Base-by-base conservation (phyloP, 108 stramenopile genomes). In the Aurantiochytrium sp. region DNA sequence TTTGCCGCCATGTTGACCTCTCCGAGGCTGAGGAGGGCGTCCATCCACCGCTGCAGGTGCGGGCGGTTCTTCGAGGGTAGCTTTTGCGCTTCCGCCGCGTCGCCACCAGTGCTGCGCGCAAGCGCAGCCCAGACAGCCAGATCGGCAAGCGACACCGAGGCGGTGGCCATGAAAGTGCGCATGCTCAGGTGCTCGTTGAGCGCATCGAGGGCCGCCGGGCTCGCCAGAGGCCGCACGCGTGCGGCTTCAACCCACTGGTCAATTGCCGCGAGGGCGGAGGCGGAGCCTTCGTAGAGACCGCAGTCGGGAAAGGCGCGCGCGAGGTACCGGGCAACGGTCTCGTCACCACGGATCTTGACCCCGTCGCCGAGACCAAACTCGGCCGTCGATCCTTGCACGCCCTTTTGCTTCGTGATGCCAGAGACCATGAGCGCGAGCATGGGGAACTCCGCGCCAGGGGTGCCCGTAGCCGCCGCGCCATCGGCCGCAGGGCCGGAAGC, bases 41-140 rank as follows among this genome's bases (percentile, higher is more conserved):
- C 18, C n/a, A 35, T 23, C 76, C 76, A 83, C 12, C 76, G 45
- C n/a, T 21, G 6, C 18, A 83, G 76, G 51, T 83, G 19, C 0
- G 64, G 35, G 0, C 8, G 64, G 92, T 96, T 96, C 16, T 69
- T 10, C 64, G 76, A 12, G 51, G 51, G 43, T 8, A 47, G 51
- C 76, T 83, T 83, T 42, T 69, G 14, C 35, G 25, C 4, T 6
- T 21, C 45, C 16, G 49, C 51, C 10, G 10, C 6, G 76, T 83
- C 76, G 16, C 51, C 76, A 2, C 76, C 49, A 6, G 49, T 16
- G 76, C 49, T 53, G 23, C 76, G 76, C 19, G 28, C 51, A 23
- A 83, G 76, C 12, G 76, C 76, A 6, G 76, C 76, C 76, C 76
- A 83, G 76, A 83, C 76, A 23, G 49, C 45, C n/a, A 83, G 45